phyloP scores from a whole-genome alignment of 768 basidiomycete genomes.

The Sutorius australiensis region DNA sequence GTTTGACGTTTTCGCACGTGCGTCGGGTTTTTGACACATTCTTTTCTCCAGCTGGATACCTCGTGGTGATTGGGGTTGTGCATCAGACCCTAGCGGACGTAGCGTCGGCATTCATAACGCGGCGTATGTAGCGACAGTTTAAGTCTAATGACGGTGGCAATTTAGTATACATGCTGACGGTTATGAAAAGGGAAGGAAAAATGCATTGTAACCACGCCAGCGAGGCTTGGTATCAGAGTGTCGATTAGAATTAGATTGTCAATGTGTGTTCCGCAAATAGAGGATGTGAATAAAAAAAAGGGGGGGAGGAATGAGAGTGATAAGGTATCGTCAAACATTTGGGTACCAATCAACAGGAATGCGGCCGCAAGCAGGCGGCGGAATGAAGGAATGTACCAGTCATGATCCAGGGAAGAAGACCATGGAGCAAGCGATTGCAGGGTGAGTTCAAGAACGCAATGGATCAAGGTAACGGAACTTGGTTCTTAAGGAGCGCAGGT shows the following conservation, averaged over 20 bases:
- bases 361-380: constrained; percentile 16
- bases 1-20: constrained; percentile 4
- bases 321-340: constrained; percentile 33
- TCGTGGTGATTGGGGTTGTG: constrained; percentile 94
- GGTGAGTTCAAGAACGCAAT: constrained; percentile 23
- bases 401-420: constrained; percentile 26
- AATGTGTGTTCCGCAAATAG: constrained; percentile 36
- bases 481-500: constrained; percentile 18
- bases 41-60: constrained; percentile 73
- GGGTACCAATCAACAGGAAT: constrained; percentile 25
- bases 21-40: constrained; percentile 5
- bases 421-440: constrained; percentile 28
- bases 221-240: constrained; percentile 26
- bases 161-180: constrained; percentile 21
- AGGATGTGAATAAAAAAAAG: constrained; percentile 35
- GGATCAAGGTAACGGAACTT: constrained; percentile 19
- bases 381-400: constrained; percentile 30
- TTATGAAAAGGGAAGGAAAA: not conserved
- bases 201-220: constrained; percentile 21
- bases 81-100: constrained; percentile 90
- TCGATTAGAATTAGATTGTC: constrained; percentile 28
- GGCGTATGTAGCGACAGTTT: constrained; percentile 54
- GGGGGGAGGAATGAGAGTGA: constrained; percentile 26
- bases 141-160: constrained; percentile 15
- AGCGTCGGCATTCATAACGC: constrained; percentile 95